A percentile compares a stretch with the other conserved stretches of the same genome.
Evolutionary conservation across 805 yeast genomes (phyloP).

Genomic region (Hanseniaspora taiwanica): DNA sequence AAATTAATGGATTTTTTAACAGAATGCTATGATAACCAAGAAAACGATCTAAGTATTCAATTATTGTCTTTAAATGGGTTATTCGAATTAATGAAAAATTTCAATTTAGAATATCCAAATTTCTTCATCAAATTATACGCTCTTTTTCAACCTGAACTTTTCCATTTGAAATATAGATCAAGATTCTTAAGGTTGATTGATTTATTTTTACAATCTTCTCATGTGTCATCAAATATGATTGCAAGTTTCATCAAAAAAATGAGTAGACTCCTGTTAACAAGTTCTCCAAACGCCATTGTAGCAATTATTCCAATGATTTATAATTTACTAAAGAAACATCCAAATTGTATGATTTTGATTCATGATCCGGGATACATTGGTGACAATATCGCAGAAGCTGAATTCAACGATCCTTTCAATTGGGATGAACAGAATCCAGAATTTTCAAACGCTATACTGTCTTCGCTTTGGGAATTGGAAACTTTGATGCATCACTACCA

Average conservation of each 20-base stretch:
- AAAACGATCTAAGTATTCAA: slow-evolving; percentile 31
- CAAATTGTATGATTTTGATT: slow-evolving; percentile 81
- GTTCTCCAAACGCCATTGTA: slow-evolving; percentile 84
- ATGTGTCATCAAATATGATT: slow-evolving; percentile 66
- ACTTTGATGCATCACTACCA: slow-evolving; percentile 76
- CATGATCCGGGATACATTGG: slow-evolving; percentile 33
- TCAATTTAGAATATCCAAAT: slow-evolving; percentile 84
- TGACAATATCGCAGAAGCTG: slow-evolving; percentile 13
- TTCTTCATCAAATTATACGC: slow-evolving; percentile 75
- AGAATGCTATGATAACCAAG: slow-evolving; percentile 49
- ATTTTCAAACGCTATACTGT: slow-evolving; percentile 61
- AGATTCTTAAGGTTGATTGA: slow-evolving; percentile 82
- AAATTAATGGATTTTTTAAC: slow-evolving; percentile 87
- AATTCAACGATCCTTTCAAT: slow-evolving; percentile 54
- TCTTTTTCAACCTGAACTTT: slow-evolving; percentile 57
- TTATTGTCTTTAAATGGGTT: slow-evolving; percentile 78
- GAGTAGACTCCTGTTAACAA: slow-evolving; percentile 57
- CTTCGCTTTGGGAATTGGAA: slow-evolving; percentile 88
- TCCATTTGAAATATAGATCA: slow-evolving; percentile 71
- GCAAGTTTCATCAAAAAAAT: slow-evolving; percentile 83
- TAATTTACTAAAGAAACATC: slow-evolving; percentile 81
- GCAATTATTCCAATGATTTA: slow-evolving; percentile 82
- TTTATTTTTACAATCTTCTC: slow-evolving; percentile 74
- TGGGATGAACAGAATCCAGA: slow-evolving; percentile 58
- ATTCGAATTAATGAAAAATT: slow-evolving; percentile 68